phyloP scores from a whole-genome alignment of 2,329 filamentous ascomycete species.

The Ceratocystis cubensis region DNA sequence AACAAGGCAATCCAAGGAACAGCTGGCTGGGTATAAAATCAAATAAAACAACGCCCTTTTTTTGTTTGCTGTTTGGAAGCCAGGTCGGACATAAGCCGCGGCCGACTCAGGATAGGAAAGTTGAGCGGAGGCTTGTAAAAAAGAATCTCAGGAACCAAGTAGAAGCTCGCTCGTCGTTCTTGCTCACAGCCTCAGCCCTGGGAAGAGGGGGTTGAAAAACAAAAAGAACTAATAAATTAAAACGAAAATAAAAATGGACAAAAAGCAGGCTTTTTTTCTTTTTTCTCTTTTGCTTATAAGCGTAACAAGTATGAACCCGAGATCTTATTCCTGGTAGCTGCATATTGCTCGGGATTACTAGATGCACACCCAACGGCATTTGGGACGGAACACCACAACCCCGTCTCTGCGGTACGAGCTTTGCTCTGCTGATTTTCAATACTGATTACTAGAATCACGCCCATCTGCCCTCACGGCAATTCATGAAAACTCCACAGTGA shows the following conservation, averaged over 20 bases:
- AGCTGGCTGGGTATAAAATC: background rate
- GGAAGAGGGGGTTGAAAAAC: background rate
- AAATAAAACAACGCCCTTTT: background rate
- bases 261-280: too few relatives aligned
- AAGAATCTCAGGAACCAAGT: background rate
- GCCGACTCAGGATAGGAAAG: background rate
- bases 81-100: background rate
- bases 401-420: background rate
- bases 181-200: background rate
- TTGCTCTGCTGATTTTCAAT: background rate
- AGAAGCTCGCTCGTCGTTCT: background rate
- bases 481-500: too few relatives aligned
- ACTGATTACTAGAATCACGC: background rate
- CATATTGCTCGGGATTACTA: background rate
- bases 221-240: background rate
- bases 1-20: too few relatives aligned
- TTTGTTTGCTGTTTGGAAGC: background rate
- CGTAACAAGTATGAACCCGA: too few relatives aligned
- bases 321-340: background rate
- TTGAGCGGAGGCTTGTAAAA: background rate
- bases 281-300: too few relatives aligned
- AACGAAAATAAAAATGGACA: background rate
- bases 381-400: background rate
- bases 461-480: background rate
- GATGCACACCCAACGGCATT: background rate